phyloP scores from a whole-genome alignment of 257 asterid genomes.

The Petunia axillaris region DNA sequence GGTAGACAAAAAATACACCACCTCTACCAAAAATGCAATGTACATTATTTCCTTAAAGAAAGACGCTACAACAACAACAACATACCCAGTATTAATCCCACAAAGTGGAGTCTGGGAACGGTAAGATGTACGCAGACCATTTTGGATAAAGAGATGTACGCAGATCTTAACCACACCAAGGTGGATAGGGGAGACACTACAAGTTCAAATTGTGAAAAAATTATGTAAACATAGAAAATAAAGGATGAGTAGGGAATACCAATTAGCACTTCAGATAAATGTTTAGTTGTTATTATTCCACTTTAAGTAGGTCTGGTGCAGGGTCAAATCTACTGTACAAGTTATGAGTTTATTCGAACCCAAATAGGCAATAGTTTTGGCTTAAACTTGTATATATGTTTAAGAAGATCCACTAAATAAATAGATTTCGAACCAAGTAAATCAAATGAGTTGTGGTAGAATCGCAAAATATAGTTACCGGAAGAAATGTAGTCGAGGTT shows the following conservation, averaged over 20 bases:
- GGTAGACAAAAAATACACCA: constrained; percentile 10
- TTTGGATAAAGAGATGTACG: too few species aligned
- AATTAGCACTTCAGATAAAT: neutral
- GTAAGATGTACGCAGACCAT: too few species aligned
- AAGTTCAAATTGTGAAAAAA: neutral
- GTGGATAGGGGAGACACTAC: too few species aligned
- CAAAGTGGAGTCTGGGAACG: too few species aligned
- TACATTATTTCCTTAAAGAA: neutral
- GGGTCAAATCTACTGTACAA: too few species aligned
- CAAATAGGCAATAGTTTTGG: too few species aligned
- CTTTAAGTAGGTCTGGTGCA: neutral
- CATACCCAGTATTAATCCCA: neutral
- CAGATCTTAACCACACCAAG: too few species aligned
- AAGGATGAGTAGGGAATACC: neutral
- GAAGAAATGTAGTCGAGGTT: constrained; percentile 25
- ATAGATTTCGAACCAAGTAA: too few species aligned
- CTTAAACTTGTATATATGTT: too few species aligned
- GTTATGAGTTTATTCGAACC: too few species aligned
- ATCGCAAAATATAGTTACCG: neutral
- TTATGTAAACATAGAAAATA: neutral
- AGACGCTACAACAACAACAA: neutral
- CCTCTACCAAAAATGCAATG: neutral
- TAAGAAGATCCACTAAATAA: too few species aligned
- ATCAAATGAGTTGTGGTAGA: too few species aligned
- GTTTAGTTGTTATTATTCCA: neutral